Percentiles rank a stretch among this genome's conserved stretches.
phyloP scores from a whole-genome alignment of 192 early-diverging fungal genomes.

The Coemansia reversa region DNA sequence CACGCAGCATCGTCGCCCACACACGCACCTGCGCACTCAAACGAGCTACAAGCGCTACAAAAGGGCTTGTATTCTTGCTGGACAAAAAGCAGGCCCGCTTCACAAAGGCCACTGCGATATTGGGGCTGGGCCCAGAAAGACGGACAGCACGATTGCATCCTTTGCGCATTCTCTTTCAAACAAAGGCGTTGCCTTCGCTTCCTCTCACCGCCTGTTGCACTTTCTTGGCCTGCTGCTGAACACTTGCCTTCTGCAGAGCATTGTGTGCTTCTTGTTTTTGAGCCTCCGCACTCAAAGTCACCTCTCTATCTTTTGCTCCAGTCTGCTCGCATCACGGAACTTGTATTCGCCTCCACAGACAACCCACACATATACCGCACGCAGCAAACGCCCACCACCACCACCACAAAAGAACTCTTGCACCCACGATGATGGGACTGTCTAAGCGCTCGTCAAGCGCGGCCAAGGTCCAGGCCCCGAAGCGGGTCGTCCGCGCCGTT shows the following conservation, averaged over 20 bases:
- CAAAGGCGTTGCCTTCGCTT: slow-evolving; percentile 4
- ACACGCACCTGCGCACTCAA: background rate
- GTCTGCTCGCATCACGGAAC: background rate
- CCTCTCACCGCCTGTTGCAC: background rate
- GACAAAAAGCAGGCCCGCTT: background rate
- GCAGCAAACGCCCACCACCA: background rate
- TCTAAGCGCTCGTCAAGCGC: slow-evolving; percentile 40
- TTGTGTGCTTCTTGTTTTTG: slow-evolving; percentile 1
- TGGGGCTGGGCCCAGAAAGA: slow-evolving; percentile 18
- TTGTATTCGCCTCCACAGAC: background rate
- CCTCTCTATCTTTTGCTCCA: background rate
- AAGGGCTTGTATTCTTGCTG: slow-evolving; percentile 22
- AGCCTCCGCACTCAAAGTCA: background rate
- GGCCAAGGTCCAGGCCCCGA: slow-evolving; percentile 55
- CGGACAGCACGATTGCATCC: slow-evolving; percentile 1
- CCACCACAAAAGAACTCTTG: background rate
- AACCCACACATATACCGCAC: background rate
- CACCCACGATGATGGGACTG: slow-evolving; percentile 20
- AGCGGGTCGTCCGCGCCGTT: slow-evolving; percentile 71
- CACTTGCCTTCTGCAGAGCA: background rate
- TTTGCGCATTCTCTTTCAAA: slow-evolving; percentile 10
- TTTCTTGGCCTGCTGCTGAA: background rate
- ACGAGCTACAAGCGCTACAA: slow-evolving; percentile 5
- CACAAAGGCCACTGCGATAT: background rate
- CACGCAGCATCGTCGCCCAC: slow-evolving; percentile 2